Conservation (phyloP, 768 basidiomycete genomes). For the Galerina sulciceps region DNA sequence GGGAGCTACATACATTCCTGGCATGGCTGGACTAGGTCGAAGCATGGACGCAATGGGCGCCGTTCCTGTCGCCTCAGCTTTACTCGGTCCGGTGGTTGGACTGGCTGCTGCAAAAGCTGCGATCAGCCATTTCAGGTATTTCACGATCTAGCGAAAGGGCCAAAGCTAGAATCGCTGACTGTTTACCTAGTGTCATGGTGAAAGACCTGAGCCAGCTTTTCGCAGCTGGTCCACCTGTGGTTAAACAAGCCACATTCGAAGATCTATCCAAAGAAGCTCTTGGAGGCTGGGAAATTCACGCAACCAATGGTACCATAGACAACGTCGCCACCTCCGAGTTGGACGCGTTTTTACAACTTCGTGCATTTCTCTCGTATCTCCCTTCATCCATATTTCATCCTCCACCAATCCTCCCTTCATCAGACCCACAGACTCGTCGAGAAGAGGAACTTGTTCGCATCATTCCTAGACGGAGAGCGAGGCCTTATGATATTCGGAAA, state of each 20-base stretch:
- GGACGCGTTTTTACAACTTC: slow-evolving; percentile 40
- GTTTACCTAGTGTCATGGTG: slow-evolving; percentile 39
- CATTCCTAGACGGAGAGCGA: slow-evolving; percentile 38
- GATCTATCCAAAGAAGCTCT: slow-evolving; percentile 38
- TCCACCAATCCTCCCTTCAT: slow-evolving; percentile 29
- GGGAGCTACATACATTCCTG: slow-evolving; percentile 44
- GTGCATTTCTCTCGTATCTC: slow-evolving; percentile 39
- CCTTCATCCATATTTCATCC: slow-evolving; percentile 42
- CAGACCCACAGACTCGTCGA: slow-evolving; percentile 30
- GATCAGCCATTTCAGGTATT: slow-evolving; percentile 40
- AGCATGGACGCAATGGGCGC: slow-evolving; percentile 43
- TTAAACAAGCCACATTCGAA: slow-evolving; percentile 41
- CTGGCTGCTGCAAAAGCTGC: slow-evolving; percentile 44
- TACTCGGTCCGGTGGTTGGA: slow-evolving; percentile 44
- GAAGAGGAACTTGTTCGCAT: slow-evolving; percentile 40
- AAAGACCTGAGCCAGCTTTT: slow-evolving; percentile 41
- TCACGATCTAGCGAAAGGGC: neutral
- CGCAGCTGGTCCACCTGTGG: slow-evolving; percentile 39
- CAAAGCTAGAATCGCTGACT: neutral
- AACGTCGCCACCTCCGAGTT: slow-evolving; percentile 39
- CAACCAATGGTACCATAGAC: slow-evolving; percentile 39
- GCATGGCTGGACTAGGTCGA: slow-evolving; percentile 35
- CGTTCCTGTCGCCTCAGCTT: slow-evolving; percentile 40
- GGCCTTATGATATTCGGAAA: slow-evolving; percentile 39
- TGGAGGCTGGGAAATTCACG: slow-evolving; percentile 42